Percentiles rank a stretch among this genome's conserved stretches.
Conservation (phyloP, 2,329 filamentous ascomycete species). For the Aspergillus fumigatus region DNA sequence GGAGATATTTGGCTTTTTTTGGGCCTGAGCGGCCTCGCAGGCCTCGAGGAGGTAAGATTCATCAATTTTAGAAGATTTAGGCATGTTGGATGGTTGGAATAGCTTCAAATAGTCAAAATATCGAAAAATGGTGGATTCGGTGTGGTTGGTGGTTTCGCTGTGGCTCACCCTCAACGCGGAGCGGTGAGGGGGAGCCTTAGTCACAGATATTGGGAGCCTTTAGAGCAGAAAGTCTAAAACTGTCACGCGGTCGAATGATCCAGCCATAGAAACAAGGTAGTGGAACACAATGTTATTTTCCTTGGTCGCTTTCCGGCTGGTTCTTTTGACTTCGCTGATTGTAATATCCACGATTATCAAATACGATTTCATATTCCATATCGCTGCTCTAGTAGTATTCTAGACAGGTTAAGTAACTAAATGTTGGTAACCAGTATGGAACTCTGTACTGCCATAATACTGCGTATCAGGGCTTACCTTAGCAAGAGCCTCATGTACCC, state of each 20-base stretch:
- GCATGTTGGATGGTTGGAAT: too few relatives aligned
- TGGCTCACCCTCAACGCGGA: too few relatives aligned
- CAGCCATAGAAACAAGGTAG: slow-evolving; percentile 5
- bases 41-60: too few relatives aligned
- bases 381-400: neutral
- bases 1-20: too few relatives aligned
- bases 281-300: neutral
- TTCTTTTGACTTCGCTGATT: neutral
- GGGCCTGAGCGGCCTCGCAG: too few relatives aligned
- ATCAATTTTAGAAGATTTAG: too few relatives aligned
- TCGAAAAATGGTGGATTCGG: too few relatives aligned
- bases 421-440: neutral
- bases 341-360: neutral
- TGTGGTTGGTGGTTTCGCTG: too few relatives aligned
- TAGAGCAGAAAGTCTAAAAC: slow-evolving; percentile 6
- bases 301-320: neutral
- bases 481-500: neutral
- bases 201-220: neutral
- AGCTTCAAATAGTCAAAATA: too few relatives aligned
- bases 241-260: slow-evolving; percentile 7
- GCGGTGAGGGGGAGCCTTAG: too few relatives aligned
- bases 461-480: neutral
- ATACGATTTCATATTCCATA: neutral
- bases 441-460: neutral
- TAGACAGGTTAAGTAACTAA: neutral